A percentile compares a stretch with the other conserved stretches of the same genome.
phyloP scores from a whole-genome alignment of 179 eudicot genomes.

The Corrigiola litoralis region DNA sequence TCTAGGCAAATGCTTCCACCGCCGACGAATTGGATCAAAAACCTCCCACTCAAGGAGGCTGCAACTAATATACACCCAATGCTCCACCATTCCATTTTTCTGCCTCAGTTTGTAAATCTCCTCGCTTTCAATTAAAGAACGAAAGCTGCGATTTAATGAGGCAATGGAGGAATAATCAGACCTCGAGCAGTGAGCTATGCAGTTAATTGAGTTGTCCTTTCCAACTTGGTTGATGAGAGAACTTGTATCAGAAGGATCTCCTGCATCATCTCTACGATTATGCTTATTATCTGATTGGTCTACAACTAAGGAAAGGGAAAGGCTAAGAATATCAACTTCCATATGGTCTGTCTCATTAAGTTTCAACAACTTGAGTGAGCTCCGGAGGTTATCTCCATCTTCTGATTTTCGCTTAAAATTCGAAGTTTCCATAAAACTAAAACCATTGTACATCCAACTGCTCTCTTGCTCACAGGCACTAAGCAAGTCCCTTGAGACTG shows the following conservation, averaged over 20 bases:
- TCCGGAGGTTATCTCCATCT: constrained; percentile 30
- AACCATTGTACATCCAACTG: constrained; percentile 34
- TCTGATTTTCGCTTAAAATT: constrained; percentile 42
- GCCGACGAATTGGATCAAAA: constrained; percentile 31
- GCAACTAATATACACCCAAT: constrained; percentile 44
- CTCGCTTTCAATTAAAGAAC: constrained; percentile 21
- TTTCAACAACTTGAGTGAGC: constrained; percentile 29
- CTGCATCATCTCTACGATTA: constrained; percentile 4
- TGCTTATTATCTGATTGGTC: background rate
- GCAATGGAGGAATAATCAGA: constrained; percentile 42
- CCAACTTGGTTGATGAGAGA: constrained; percentile 35
- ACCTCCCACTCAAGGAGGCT: constrained; percentile 43
- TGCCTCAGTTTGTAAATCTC: constrained; percentile 37
- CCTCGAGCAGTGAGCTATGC: constrained; percentile 35
- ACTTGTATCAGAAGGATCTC: constrained; percentile 18
- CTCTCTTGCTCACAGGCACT: constrained; percentile 39
- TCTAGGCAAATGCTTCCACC: constrained; percentile 39
- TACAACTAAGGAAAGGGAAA: constrained; percentile 20
- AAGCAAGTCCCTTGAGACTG: constrained; percentile 31
- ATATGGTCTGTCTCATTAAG: constrained; percentile 20
- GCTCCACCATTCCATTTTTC: constrained; percentile 28
- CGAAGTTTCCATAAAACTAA: constrained; percentile 27
- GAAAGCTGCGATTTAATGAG: constrained; percentile 28
- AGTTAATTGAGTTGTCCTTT: constrained; percentile 29
- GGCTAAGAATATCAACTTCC: constrained; percentile 16